Percentiles rank a stretch among this genome's conserved stretches.
These are phyloP conservation scores for Polychaeton citri DNA, from an alignment of 2,329 filamentous ascomycete species.

Conservation along the genomic window DNA sequence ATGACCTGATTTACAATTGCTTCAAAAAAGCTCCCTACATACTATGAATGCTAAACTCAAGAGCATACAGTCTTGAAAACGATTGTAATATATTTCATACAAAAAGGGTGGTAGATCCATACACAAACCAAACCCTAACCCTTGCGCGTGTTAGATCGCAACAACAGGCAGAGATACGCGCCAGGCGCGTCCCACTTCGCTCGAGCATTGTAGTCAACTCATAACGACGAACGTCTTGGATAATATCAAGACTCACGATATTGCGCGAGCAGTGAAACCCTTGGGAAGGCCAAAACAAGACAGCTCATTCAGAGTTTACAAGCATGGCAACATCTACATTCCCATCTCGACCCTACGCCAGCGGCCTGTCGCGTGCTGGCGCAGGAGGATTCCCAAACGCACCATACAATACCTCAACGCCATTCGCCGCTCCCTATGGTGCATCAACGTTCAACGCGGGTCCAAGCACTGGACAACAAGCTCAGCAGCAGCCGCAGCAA, in stretches of 20 bases:
- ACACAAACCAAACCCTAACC: background rate
- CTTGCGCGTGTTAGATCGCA: background rate
- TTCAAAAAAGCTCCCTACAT: too few relatives aligned
- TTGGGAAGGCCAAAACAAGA: background rate
- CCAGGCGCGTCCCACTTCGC: background rate
- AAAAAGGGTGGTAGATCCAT: too few relatives aligned
- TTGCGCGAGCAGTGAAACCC: background rate
- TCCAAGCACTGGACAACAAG: constrained; percentile 8
- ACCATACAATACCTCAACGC: constrained; percentile 16
- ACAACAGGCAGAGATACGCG: background rate
- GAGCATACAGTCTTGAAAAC: too few relatives aligned
- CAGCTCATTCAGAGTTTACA: background rate
- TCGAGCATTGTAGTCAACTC: background rate
- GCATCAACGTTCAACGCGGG: background rate
- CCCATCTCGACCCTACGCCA: constrained; percentile 39
- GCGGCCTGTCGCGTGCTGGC: constrained; percentile 31
- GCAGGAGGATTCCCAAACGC: constrained; percentile 13
- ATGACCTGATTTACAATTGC: too few relatives aligned
- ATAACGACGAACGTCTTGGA: background rate
- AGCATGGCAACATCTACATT: constrained; percentile 28
- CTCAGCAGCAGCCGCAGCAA: constrained; percentile 5
- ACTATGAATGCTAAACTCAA: too few relatives aligned
- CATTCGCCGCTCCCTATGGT: constrained; percentile 19
- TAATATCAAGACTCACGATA: background rate
- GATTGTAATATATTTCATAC: too few relatives aligned